These are phyloP conservation scores for Talaromyces borbonicus DNA, from an alignment of 495 filamentous ascomycete species.

Conservation along the genomic window DNA sequence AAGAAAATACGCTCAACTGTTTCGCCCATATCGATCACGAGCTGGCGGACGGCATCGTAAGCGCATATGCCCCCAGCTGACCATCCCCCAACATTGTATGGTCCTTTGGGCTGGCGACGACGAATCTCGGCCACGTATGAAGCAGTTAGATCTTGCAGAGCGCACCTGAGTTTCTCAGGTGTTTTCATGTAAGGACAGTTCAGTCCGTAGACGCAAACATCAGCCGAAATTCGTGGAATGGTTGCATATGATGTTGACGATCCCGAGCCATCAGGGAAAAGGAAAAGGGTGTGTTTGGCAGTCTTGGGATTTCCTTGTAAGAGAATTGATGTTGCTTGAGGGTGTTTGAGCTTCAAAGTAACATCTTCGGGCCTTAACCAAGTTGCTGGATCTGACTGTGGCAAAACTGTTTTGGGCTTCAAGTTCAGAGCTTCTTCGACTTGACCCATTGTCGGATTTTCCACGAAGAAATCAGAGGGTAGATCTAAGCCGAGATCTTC, in stretches of 20 bases:
- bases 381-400: slow-evolving; percentile 7
- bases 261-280: slow-evolving; percentile 26
- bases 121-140: slow-evolving; percentile 57
- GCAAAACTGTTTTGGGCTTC: slow-evolving; percentile 23
- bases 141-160: slow-evolving; percentile 45
- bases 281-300: slow-evolving; percentile 19
- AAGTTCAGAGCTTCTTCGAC: slow-evolving; percentile 37
- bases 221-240: slow-evolving; percentile 44
- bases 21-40: slow-evolving; percentile 57
- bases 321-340: slow-evolving; percentile 17
- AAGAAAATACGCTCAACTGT: slow-evolving; percentile 64
- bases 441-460: slow-evolving; percentile 48
- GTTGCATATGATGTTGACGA: slow-evolving; percentile 43
- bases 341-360: slow-evolving; percentile 17
- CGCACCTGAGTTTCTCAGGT: slow-evolving; percentile 44
- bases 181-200: slow-evolving; percentile 60
- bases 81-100: slow-evolving; percentile 67
- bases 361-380: neutral
- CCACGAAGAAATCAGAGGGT: slow-evolving; percentile 47
- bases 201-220: slow-evolving; percentile 49
- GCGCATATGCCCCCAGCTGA: slow-evolving; percentile 83
- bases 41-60: slow-evolving; percentile 68
- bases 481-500: slow-evolving; percentile 47
- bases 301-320: slow-evolving; percentile 20
- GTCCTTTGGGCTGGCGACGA: slow-evolving; percentile 64